phyloP scores from a whole-genome alignment of 1,284 basidiomycete species.

The Ustilago loliicola region DNA sequence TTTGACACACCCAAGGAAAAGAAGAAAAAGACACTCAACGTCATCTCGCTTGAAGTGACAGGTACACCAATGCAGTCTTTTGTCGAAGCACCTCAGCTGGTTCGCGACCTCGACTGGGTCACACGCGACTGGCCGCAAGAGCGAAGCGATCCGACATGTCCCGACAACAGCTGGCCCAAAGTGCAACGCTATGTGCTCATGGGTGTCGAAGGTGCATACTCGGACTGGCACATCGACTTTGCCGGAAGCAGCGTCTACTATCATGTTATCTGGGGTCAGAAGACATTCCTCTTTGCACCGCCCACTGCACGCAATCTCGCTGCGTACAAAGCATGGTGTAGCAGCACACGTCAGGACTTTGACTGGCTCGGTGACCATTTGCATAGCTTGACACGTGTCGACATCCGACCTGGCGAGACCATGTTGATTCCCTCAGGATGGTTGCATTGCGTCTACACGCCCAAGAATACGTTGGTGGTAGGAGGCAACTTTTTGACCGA shows the following conservation, averaged over 20 bases:
- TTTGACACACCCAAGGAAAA: constrained; percentile 77
- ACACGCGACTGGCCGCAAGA: constrained; percentile 87
- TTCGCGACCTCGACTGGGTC: constrained; percentile 92
- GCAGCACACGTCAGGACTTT: constrained; percentile 82
- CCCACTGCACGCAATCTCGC: constrained; percentile 88
- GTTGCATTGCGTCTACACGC: constrained; percentile 97
- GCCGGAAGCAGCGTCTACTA: constrained; percentile 54
- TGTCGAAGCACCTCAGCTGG: constrained; percentile 80
- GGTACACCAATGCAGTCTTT: constrained; percentile 81
- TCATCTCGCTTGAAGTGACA: constrained; percentile 88
- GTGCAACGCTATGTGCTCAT: constrained; percentile 97
- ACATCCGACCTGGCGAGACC: constrained; percentile 85
- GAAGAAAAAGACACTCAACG: constrained; percentile 81
- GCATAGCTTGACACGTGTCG: constrained; percentile 88
- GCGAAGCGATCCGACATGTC: constrained; percentile 48
- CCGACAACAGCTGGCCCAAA: constrained; percentile 79
- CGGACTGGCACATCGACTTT: constrained; percentile 73
- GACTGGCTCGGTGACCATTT: constrained; percentile 92
- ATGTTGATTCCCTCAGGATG: constrained; percentile 82
- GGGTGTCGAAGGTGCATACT: constrained; percentile 86
- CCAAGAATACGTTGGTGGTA: constrained; percentile 90
- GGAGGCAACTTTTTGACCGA: constrained; percentile 82
- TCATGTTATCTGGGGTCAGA: constrained; percentile 65
- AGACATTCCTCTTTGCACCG: constrained; percentile 92
- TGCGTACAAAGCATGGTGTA: constrained; percentile 84